Conservation (phyloP, 345 rosid genomes). For the Eucalyptus cloeziana region DNA sequence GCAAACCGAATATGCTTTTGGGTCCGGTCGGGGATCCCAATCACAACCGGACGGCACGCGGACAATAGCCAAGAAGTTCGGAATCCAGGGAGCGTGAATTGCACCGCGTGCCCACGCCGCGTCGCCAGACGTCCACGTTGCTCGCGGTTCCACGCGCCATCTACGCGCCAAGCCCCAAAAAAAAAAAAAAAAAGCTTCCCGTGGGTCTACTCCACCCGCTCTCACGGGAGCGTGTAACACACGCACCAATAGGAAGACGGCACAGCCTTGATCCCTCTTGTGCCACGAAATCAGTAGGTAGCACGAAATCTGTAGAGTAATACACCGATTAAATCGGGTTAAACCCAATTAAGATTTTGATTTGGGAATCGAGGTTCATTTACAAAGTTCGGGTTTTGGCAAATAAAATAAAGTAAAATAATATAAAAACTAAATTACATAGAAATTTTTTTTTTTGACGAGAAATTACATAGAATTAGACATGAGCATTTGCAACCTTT, state of each 20-base stretch:
- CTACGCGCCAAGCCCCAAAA: neutral
- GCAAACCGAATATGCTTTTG: neutral
- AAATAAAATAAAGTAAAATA: fast-evolving
- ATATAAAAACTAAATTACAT: neutral
- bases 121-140: neutral
- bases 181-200: neutral
- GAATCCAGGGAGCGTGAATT: neutral
- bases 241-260: neutral
- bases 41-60: neutral
- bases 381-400: neutral
- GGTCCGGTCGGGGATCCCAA: neutral
- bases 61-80: neutral
- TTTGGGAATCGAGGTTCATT: neutral
- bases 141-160: neutral
- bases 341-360: neutral
- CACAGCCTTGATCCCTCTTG: fast-evolving
- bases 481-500: neutral
- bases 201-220: neutral
- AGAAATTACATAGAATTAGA: neutral
- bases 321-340: neutral
- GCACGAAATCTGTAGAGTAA: neutral
- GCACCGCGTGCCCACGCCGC: neutral
- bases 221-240: neutral
- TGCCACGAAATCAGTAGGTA: neutral
- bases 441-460: neutral